Percentiles rank a stretch among this genome's conserved stretches.
Evolutionary conservation across 2,329 filamentous ascomycete species (phyloP).

Genomic region (Mollisiaceae sp.): DNA sequence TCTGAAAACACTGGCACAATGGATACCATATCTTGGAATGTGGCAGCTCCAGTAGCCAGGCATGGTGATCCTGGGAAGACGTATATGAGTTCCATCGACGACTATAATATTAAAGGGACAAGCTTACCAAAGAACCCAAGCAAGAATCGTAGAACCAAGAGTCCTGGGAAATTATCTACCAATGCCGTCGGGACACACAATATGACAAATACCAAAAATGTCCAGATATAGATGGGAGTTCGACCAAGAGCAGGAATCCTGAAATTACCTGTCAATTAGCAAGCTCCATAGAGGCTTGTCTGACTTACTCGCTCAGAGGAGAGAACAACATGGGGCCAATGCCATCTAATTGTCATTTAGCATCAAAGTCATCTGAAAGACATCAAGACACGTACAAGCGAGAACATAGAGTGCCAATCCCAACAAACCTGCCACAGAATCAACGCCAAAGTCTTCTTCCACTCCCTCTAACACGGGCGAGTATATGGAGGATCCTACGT

Average conservation of each 20-base stretch:
- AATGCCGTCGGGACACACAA: constrained; percentile 66
- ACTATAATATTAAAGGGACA: neutral
- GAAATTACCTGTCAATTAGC: constrained; percentile 38
- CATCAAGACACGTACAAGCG: constrained; percentile 44
- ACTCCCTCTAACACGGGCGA: constrained; percentile 52
- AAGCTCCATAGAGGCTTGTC: neutral
- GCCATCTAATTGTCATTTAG: constrained; percentile 46
- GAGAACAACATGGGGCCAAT: constrained; percentile 67
- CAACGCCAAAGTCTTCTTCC: constrained; percentile 55
- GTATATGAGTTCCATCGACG: neutral
- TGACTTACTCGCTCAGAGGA: constrained; percentile 59
- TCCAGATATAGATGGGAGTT: constrained; percentile 68
- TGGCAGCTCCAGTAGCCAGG: constrained; percentile 60
- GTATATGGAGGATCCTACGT: constrained; percentile 53
- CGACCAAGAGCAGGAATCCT: constrained; percentile 69
- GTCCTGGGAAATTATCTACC: constrained; percentile 62
- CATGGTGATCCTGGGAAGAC: constrained; percentile 54
- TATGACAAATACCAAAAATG: constrained; percentile 70
- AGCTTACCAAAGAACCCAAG: constrained; percentile 61
- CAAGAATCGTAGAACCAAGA: constrained; percentile 66
- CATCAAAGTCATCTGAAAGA: neutral
- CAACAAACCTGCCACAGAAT: constrained; percentile 54
- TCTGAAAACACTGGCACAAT: neutral
- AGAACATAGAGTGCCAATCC: constrained; percentile 66
- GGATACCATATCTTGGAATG: constrained; percentile 49